These are phyloP conservation scores for Phyllosticta citriasiana DNA, from an alignment of 2,329 filamentous ascomycete genomes.

Conservation along the genomic window DNA sequence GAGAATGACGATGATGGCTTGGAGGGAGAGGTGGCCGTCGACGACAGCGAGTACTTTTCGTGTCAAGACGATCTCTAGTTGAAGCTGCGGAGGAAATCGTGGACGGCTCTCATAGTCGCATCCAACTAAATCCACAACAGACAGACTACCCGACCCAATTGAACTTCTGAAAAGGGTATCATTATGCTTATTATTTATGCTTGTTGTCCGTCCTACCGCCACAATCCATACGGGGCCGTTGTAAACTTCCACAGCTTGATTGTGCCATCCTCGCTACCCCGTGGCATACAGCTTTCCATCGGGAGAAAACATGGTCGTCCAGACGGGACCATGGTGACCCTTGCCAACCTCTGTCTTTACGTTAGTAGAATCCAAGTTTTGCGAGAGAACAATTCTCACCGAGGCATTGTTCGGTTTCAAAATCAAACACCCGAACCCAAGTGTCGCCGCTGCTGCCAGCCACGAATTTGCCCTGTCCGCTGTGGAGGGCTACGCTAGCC, in stretches of 20 bases:
- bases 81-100: neutral
- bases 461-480: constrained; percentile 70
- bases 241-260: constrained; percentile 82
- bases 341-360: constrained; percentile 67
- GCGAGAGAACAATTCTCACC: constrained; percentile 36
- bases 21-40: neutral
- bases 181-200: constrained; percentile 9
- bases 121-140: too few relatives aligned
- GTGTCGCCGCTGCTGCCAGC: constrained; percentile 88
- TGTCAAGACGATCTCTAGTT: neutral
- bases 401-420: constrained; percentile 71
- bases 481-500: constrained; percentile 81
- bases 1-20: neutral
- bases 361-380: constrained; percentile 1
- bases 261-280: constrained; percentile 91
- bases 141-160: neutral
- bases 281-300: constrained; percentile 95
- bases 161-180: constrained; percentile 6
- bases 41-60: too few relatives aligned
- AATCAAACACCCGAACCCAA: constrained; percentile 91
- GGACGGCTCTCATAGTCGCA: neutral
- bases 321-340: constrained; percentile 93
- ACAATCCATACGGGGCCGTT: constrained; percentile 54
- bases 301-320: constrained; percentile 89
- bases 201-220: constrained; percentile 36